Evolutionary conservation across 148 eudicot species (phyloP), one percentile per base, ranked within the genome.

Genomic region (Pharnaceum exiguum): DNA sequence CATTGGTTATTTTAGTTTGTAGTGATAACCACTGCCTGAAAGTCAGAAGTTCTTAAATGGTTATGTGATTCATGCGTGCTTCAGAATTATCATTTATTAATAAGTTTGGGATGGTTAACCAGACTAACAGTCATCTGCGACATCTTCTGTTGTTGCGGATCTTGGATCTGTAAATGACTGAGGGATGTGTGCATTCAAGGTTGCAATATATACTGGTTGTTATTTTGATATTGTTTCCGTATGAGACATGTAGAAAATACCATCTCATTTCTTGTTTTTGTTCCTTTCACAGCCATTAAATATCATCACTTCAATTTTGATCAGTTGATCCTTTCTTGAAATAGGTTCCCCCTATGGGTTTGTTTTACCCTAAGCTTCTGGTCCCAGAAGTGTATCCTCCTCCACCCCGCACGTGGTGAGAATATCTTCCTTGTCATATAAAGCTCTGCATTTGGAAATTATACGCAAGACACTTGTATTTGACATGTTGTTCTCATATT

Each of bases 321-420:
- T 15, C 37, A 37, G 44, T 18, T 71, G 35, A 35, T 30, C 36
- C 55, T 59, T 68, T 62, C 40, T 66, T 71, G 63, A 36, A 62
- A 60, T 56, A 93, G 99, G 96, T 93, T 65, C 89, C 99, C 57
- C 96, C 99, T 50, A 93, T 93, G 99, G 96, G 99, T 71, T 77
- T 89, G 72, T 93, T 93, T 72, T 84, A 83, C 54, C 99, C 99
- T 11, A 81, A 63, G 76, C 85, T 93, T 79, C 79, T 93, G 84
- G 89, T 93, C 69, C 95, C 96, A 17, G 96, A 93, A 68, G 91
- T 83, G 31, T 81, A 83, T 74, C 99, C 96, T 74, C 77, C 99
- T n/a, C 99, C 99, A 28, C 95, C 99, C 7, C 86, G 95, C 55
- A 71, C 82, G 46, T 93, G 99, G 99, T 89, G 61, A 58, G 81